Base-by-base conservation (phyloP, 306 rosid genomes). In the Sesbania bispinosa region DNA sequence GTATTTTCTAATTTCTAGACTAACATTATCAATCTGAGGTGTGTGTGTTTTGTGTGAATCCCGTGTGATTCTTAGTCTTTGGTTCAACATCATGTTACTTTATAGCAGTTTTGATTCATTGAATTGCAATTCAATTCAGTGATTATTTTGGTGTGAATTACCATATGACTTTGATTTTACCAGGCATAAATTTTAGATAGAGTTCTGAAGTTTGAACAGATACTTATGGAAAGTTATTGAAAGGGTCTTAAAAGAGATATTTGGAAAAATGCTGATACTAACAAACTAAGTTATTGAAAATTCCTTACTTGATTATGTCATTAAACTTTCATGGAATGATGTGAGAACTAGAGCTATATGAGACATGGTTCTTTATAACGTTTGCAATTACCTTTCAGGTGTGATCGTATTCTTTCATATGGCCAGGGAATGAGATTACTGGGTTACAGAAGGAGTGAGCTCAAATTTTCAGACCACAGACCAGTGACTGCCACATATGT, bases 381-480 rank as follows among this genome's bases (percentile, higher is more conserved):
- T 30, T 64, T 53, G 58, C 48, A 3, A 45, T 32, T 26, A 20
- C 13, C 15, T 80, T 65, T 80, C 89, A 93, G 98, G 98, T 93
- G 98, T 29, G 98, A 93, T 73, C 93, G 97, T 24, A 67, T 90
- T 76, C 96, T 93, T 65, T 88, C 90, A 0, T 69, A 83, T 24
- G 98, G 98, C 13, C 84, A 67, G 29, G 97, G 90, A 79, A 67
- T 93, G 82, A 93, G 63, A 76, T 77, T 85, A 76, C 53, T 80
- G 59, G 75, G 52, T 15, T 93, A 93, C 63, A 81, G 80, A 74
- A 87, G 97, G 77, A 38, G 47, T 36, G 98, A 90, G 62, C 77
- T 84, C 7, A 90, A 81, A 77, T 33, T 90, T 76, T 93, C 98
- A 50, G 98, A 93, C 73, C 98, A 93, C 75, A 89, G 98, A 77